A percentile compares a stretch with the other conserved stretches of the same genome.
phyloP scores from a whole-genome alignment of 2,329 filamentous ascomycete genomes.

The Beauveria asiatica region DNA sequence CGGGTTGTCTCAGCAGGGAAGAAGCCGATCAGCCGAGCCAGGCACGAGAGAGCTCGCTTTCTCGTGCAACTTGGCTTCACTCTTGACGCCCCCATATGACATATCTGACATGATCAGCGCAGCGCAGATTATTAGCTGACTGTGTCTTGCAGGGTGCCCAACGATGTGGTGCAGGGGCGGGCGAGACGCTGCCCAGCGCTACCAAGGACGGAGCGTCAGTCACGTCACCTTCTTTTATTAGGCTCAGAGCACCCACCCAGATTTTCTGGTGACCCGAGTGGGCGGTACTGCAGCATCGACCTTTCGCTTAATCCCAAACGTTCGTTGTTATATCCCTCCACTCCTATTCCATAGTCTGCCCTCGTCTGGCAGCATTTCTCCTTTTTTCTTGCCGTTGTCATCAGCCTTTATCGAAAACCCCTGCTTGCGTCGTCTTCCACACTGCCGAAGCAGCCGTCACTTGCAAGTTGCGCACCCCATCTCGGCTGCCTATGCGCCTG shows the following conservation, averaged over 20 bases:
- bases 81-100: neutral
- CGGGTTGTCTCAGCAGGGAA: neutral
- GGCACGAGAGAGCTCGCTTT: neutral
- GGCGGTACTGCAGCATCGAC: neutral
- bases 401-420: neutral
- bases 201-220: neutral
- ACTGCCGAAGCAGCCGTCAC: neutral
- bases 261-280: conserved; percentile 5
- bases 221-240: neutral
- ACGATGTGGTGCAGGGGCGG: neutral
- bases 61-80: neutral
- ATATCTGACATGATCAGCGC: conserved; percentile 2
- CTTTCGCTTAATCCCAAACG: neutral
- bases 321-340: neutral
- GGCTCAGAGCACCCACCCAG: conserved; percentile 4
- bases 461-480: neutral
- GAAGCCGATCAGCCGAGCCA: neutral
- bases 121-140: neutral
- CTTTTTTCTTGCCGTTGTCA: neutral
- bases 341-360: neutral
- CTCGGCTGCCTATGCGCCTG: neutral
- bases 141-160: neutral
- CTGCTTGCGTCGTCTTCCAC: neutral
- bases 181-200: neutral
- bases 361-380: neutral